Percentiles rank a stretch among this genome's conserved stretches.
Evolutionary conservation across 2,329 filamentous ascomycete genomes (phyloP).

Genomic region (Colletotrichum sansevieriae): DNA sequence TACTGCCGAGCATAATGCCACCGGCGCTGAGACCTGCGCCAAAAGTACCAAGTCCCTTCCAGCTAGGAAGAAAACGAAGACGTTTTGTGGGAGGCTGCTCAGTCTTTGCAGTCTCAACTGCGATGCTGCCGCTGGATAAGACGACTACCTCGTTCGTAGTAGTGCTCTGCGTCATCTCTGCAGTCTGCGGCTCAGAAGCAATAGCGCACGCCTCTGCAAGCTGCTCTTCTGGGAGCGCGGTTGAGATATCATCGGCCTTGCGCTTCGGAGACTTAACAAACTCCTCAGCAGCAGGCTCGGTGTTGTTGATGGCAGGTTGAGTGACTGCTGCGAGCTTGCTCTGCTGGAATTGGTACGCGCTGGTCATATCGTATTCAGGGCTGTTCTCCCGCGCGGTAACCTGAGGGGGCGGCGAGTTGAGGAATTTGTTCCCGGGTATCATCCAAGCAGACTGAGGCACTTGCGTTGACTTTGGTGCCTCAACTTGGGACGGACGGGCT

Average conservation of each 20-base stretch:
- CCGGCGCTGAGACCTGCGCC: constrained; percentile 20
- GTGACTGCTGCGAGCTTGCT: constrained; percentile 29
- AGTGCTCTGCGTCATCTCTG: constrained; percentile 29
- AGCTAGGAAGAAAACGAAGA: constrained; percentile 14
- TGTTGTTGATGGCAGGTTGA: not conserved
- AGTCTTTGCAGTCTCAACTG: not conserved
- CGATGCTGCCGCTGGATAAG: not conserved
- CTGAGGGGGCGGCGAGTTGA: constrained; percentile 18
- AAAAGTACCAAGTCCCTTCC: constrained; percentile 8
- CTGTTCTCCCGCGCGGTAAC: constrained; percentile 8
- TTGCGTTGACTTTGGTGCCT: constrained; percentile 23
- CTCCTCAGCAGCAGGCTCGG: not conserved
- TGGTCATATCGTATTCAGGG: constrained; percentile 41
- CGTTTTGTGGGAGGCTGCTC: constrained; percentile 17
- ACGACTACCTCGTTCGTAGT: not conserved
- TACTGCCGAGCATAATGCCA: constrained; percentile 26
- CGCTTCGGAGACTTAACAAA: constrained; percentile 46
- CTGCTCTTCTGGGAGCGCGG: constrained; percentile 42
- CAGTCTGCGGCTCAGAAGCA: not conserved
- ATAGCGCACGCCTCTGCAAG: not conserved
- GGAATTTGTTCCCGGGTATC: constrained; percentile 33
- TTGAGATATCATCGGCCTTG: constrained; percentile 50
- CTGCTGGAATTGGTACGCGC: constrained; percentile 41
- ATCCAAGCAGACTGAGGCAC: constrained; percentile 32
- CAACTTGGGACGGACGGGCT: not conserved